Percentiles rank a stretch among this genome's conserved stretches.
Conservation (phyloP, 257 asterid genomes). For the Ligustrum vulgare region DNA sequence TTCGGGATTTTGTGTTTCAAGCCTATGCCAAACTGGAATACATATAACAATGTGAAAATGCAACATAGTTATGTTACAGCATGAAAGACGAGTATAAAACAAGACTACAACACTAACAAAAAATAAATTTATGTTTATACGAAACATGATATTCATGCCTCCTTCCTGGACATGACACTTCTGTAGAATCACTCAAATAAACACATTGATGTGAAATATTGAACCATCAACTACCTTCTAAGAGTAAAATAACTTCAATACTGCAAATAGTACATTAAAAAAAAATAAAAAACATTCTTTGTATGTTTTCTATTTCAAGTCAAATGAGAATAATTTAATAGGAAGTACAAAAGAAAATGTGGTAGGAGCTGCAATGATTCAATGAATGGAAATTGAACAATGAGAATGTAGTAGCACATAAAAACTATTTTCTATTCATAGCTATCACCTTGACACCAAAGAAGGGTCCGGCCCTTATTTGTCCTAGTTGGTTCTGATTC, state of each 20-base stretch:
- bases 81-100: background rate
- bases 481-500: too few relatives aligned
- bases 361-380: background rate
- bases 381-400: background rate
- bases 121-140: background rate
- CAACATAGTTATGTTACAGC: background rate
- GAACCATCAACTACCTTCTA: background rate
- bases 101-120: background rate
- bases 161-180: background rate
- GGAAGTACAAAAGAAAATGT: too few relatives aligned
- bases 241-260: background rate
- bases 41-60: background rate
- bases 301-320: background rate
- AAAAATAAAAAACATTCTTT: background rate
- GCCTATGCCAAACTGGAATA: slow-evolving; percentile 85
- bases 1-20: slow-evolving; percentile 76
- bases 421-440: background rate
- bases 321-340: background rate
- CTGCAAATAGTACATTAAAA: background rate
- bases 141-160: background rate
- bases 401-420: background rate
- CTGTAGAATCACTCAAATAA: background rate
- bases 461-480: too few relatives aligned
- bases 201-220: background rate
- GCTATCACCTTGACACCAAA: too few relatives aligned